Conservation (phyloP, 176 grass and related monocot genomes). For the Rhipidocladum racemiflorum region DNA sequence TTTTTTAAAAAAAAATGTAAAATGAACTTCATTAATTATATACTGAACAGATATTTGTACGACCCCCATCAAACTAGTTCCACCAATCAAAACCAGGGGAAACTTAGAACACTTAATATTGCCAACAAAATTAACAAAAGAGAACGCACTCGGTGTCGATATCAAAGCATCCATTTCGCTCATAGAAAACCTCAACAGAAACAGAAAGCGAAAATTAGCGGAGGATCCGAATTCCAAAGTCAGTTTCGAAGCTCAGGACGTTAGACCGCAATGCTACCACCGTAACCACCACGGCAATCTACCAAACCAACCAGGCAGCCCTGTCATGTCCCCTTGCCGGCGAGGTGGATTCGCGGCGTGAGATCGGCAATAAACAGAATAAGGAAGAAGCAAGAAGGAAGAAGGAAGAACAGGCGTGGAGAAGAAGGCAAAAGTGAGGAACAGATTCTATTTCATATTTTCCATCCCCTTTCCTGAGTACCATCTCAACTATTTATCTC, state of each 20-base stretch:
- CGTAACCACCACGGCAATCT: neutral
- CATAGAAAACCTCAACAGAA: neutral
- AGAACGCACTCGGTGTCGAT: neutral
- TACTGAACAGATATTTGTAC: neutral
- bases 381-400: too few relatives aligned
- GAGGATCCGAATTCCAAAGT: neutral
- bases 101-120: neutral
- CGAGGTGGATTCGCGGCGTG: too few relatives aligned
- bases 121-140: neutral
- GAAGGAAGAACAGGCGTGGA: too few relatives aligned
- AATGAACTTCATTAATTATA: neutral
- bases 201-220: neutral
- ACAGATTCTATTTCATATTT: too few relatives aligned
- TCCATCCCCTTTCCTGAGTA: too few relatives aligned
- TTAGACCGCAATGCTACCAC: constrained; percentile 20
- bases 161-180: neutral
- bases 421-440: too few relatives aligned
- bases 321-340: too few relatives aligned
- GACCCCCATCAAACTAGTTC: neutral
- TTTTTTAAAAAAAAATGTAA: neutral
- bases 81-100: neutral
- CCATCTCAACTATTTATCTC: too few relatives aligned
- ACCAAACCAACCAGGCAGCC: neutral
- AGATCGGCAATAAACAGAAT: too few relatives aligned
- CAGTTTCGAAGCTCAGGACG: neutral